These are phyloP conservation scores for Saccharomycopsis hybrid DNA, from an alignment of 1,139 yeast genomes.

Conservation along the genomic window DNA sequence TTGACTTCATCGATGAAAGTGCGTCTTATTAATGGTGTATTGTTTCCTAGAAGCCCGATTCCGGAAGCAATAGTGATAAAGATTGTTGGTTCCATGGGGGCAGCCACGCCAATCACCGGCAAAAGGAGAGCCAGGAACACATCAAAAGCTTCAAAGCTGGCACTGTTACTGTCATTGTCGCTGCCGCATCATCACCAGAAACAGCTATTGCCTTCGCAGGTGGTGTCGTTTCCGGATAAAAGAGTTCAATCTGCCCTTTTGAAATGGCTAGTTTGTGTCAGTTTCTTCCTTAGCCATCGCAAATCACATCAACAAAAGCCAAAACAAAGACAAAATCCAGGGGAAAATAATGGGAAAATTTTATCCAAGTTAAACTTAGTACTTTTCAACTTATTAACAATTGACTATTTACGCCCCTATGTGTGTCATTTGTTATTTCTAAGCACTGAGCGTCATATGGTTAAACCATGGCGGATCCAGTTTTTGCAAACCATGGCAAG, in stretches of 20 bases:
- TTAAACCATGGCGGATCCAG: conserved; percentile 9
- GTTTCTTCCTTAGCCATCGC: neutral
- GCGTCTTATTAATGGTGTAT: no score
- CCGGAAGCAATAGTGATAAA: neutral
- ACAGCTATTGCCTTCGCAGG: no score
- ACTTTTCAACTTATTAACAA: conserved; percentile 3
- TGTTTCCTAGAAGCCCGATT: neutral
- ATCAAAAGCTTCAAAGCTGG: no score
- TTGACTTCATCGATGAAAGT: neutral
- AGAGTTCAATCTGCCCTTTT: conserved; percentile 1
- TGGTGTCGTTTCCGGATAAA: neutral
- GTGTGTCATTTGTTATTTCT: conserved; percentile 2
- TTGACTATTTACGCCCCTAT: neutral
- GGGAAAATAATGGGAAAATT: neutral
- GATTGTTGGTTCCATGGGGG: neutral
- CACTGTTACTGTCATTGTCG: no score
- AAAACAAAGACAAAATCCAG: no score
- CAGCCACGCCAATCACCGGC: neutral
- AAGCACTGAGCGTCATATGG: neutral
- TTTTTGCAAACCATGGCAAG: neutral
- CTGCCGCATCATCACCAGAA: no score
- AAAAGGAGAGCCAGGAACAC: no score
- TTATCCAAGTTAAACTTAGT: conserved; percentile 4
- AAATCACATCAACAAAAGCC: no score
- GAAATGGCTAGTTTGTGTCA: conserved; percentile 5